Evolutionary conservation across 495 filamentous ascomycete genomes (phyloP).

Genomic region (Neurospora pannonica): DNA sequence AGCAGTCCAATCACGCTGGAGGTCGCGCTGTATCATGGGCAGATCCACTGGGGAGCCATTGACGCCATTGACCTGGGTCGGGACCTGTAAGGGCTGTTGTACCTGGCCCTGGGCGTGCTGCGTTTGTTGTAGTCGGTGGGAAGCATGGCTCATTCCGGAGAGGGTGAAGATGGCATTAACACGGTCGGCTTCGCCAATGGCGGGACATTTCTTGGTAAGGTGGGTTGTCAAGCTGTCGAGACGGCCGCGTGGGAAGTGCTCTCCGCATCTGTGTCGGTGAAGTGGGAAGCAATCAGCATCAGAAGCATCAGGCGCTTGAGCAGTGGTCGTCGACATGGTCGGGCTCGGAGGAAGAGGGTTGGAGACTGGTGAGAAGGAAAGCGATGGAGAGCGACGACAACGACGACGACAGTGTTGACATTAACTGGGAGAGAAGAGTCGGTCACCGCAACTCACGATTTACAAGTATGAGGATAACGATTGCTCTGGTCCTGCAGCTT

Average conservation of each 20-base stretch:
- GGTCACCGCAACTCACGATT: constrained; percentile 31
- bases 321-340: neutral
- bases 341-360: neutral
- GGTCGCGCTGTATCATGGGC: constrained; percentile 19
- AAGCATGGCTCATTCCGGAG: constrained; percentile 28
- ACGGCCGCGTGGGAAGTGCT: constrained; percentile 76
- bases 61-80: constrained; percentile 29
- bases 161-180: constrained; percentile 50
- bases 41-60: constrained; percentile 21
- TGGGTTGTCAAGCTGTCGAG: constrained; percentile 71
- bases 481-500: constrained; percentile 81
- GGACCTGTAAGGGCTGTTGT: constrained; percentile 15
- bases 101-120: constrained; percentile 14
- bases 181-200: constrained; percentile 55
- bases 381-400: constrained; percentile 1
- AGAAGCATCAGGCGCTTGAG: constrained; percentile 5
- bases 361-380: neutral
- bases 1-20: constrained; percentile 50
- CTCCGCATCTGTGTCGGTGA: constrained; percentile 47
- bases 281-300: neutral
- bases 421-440: neutral
- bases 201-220: constrained; percentile 72
- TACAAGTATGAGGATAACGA: constrained; percentile 80
- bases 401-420: neutral
- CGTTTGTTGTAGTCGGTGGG: constrained; percentile 16